Evolutionary conservation across 1,284 basidiomycete species (phyloP).

Genomic region (Austropuccinia psidii): DNA sequence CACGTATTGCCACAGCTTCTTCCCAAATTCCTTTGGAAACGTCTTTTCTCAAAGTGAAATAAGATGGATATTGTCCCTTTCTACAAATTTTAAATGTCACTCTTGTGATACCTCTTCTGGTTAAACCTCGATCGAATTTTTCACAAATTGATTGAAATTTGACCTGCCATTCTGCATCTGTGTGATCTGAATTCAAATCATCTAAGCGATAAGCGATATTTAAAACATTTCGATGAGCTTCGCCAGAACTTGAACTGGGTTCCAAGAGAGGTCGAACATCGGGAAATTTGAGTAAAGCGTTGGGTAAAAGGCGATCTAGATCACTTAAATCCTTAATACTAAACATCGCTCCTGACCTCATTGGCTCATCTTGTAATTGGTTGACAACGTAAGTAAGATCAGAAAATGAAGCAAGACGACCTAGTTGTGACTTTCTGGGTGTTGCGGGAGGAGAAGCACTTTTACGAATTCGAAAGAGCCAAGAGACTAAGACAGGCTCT

Average conservation of each 20-base stretch:
- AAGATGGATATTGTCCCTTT: conserved; percentile 83
- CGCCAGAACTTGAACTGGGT: conserved; percentile 60
- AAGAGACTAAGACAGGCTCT: conserved; percentile 72
- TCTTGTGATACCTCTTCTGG: conserved; percentile 74
- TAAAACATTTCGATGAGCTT: conserved; percentile 76
- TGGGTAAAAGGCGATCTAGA: conserved; percentile 60
- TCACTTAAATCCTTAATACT: conserved; percentile 71
- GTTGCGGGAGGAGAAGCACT: conserved; percentile 62
- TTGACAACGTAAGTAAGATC: conserved; percentile 85
- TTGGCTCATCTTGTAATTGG: conserved; percentile 68
- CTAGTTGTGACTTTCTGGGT: conserved; percentile 20
- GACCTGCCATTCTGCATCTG: conserved; percentile 70
- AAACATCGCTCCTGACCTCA: conserved; percentile 78
- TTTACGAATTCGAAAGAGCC: conserved; percentile 81
- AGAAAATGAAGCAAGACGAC: conserved; percentile 74
- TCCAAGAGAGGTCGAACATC: conserved; percentile 38
- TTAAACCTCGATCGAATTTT: conserved; percentile 59
- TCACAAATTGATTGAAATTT: conserved; percentile 69
- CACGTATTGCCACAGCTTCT: conserved; percentile 93
- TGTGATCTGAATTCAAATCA: conserved; percentile 63
- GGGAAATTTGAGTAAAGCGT: conserved; percentile 42
- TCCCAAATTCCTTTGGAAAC: conserved; percentile 65
- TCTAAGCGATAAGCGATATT: conserved; percentile 85
- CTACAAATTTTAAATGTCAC: conserved; percentile 88
- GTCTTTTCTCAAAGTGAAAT: conserved; percentile 76